Evolutionary conservation across 768 basidiomycete genomes (phyloP), one percentile per base, ranked within the genome.

Genomic region (Psilocybe tampanensis): DNA sequence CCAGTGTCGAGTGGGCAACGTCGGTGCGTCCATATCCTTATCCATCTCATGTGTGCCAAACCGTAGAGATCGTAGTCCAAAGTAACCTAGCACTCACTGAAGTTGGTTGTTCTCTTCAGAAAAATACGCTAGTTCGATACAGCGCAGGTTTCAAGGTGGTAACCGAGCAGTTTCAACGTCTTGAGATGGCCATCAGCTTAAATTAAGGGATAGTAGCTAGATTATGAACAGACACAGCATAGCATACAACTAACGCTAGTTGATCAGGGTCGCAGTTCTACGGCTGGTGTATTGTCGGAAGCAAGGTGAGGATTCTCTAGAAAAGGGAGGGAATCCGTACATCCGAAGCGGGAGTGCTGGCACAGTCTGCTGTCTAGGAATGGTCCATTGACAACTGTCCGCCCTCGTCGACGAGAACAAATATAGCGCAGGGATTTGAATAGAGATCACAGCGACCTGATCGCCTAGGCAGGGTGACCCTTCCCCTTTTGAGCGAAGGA

Each of bases 391-490:
- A 58, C 55, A 59, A 60, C 45, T 51, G 44, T 63, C 60, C 61
- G 60, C 58, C 39, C 64, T 59, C 59, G 47, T 60, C 61, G 60
- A 63, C 53, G 12, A 15, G 41, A 48, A 56, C 57, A 63, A 13
- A 44, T 45, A 60, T 54, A 61, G 61, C n/a, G 51, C 36, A 45
- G 42, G 45, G 58, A 47, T 44, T 47, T 48, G 47, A 55, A 56
- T 55, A 56, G 39, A 23, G 13, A 57, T 53, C 32, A 65, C 54
- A 58, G 67, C 67, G 64, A 66, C 59, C 60, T 68, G 67, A 68
- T 68, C 67, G 67, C 60, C 64, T 54, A 47, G 22, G 5, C 17
- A 49, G 34, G 51, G 24, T 29, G 36, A 47, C 33, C 26, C 19
- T 54, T 58, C 48, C 59, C 61, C 65, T 49, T 60, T 64, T n/a